phyloP scores from a whole-genome alignment of 2,329 filamentous ascomycete species.

The Berkeleyomyces rouxiae region DNA sequence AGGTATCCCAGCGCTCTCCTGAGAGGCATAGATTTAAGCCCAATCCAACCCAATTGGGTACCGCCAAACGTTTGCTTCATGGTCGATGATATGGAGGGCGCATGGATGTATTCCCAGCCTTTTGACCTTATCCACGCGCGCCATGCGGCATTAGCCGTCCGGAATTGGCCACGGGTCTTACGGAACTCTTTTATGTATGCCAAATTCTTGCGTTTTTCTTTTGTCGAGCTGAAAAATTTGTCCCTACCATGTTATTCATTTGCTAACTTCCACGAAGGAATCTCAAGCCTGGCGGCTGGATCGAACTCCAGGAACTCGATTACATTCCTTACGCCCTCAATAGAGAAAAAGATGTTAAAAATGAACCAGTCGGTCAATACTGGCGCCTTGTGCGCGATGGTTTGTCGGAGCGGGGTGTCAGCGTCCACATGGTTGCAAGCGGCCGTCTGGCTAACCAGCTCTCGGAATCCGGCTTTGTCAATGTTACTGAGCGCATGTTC shows the following conservation, averaged over 20 bases:
- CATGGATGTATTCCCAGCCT: conserved; percentile 36
- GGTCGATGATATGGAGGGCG: conserved; percentile 40
- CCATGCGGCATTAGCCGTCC: conserved; percentile 38
- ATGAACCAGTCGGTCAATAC: conserved; percentile 29
- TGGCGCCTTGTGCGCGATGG: conserved; percentile 31
- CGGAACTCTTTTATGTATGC: conserved; percentile 30
- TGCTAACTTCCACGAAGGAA: conserved; percentile 22
- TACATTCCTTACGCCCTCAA: conserved; percentile 31
- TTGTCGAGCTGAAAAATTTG: not conserved
- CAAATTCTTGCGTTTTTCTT: not conserved
- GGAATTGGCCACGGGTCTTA: conserved; percentile 36
- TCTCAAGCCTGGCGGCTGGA: conserved; percentile 37
- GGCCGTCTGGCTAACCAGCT: conserved; percentile 28
- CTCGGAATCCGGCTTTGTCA: conserved; percentile 34
- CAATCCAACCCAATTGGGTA: conserved; percentile 38
- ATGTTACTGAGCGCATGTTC: conserved; percentile 32
- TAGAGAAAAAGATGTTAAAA: conserved; percentile 23
- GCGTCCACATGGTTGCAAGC: conserved; percentile 28
- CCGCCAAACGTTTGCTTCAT: conserved; percentile 40
- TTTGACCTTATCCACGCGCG: conserved; percentile 48
- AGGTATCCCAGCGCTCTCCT: conserved; percentile 29
- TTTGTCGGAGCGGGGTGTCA: conserved; percentile 28
- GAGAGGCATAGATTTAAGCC: conserved; percentile 39
- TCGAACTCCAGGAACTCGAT: conserved; percentile 38
- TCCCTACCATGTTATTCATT: not conserved